A percentile compares a stretch with the other conserved stretches of the same genome.
Conservation (phyloP, 495 filamentous ascomycete genomes). For the Podospora comata region DNA sequence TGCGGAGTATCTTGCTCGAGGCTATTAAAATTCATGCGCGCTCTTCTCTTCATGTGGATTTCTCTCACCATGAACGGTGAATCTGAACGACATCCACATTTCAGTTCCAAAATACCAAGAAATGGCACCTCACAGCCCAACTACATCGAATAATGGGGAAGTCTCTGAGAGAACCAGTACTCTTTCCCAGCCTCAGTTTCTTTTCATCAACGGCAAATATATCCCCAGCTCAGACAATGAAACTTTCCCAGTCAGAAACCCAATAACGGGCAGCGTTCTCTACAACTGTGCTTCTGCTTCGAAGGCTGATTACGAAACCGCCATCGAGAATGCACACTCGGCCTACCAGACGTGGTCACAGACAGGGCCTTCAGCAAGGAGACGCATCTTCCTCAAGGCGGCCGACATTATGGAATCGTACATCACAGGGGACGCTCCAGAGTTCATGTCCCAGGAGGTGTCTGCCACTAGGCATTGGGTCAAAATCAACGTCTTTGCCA, state of each 20-base stretch:
- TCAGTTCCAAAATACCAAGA: neutral
- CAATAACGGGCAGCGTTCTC: conserved; percentile 53
- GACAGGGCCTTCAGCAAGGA: conserved; percentile 54
- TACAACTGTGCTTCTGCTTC: conserved; percentile 59
- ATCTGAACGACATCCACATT: neutral
- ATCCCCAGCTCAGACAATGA: conserved; percentile 45
- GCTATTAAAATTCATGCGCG: neutral
- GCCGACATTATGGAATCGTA: conserved; percentile 62
- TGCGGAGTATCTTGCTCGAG: neutral
- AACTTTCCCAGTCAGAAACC: conserved; percentile 61
- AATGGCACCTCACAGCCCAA: conserved; percentile 8
- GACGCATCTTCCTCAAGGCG: conserved; percentile 64
- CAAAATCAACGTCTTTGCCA: conserved; percentile 51
- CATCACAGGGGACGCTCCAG: conserved; percentile 59
- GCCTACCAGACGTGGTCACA: conserved; percentile 65
- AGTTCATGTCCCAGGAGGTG: conserved; percentile 38
- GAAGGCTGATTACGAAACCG: conserved; percentile 53
- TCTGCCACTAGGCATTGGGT: conserved; percentile 39
- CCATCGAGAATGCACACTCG: conserved; percentile 56
- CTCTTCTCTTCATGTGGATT: neutral
- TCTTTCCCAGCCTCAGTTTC: conserved; percentile 37
- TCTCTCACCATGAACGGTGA: neutral
- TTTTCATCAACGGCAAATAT: conserved; percentile 62
- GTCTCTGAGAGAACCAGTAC: neutral
- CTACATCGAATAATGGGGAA: neutral